Percentiles rank a stretch among this genome's conserved stretches.
These are phyloP conservation scores for Lophium mytilinum DNA, from an alignment of 495 filamentous ascomycete genomes.

Conservation along the genomic window DNA sequence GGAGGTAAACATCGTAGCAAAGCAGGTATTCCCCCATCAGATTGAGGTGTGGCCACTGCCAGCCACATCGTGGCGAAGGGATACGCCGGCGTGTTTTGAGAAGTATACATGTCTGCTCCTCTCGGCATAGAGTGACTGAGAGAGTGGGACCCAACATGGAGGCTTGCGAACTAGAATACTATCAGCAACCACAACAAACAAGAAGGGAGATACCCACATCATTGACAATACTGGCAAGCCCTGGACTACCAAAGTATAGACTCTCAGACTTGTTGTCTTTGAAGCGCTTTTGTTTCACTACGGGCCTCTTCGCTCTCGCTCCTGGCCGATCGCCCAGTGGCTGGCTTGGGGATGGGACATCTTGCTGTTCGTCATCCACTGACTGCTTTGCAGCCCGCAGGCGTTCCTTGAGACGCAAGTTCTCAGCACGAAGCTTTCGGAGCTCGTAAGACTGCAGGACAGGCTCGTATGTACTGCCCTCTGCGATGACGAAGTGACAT, in stretches of 20 bases:
- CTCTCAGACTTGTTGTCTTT: slow-evolving; percentile 35
- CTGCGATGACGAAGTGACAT: slow-evolving; percentile 39
- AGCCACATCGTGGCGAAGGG: slow-evolving; percentile 36
- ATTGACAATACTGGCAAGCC: slow-evolving; percentile 36
- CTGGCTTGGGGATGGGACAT: slow-evolving; percentile 1
- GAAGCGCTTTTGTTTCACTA: slow-evolving; percentile 30
- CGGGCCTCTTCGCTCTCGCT: slow-evolving; percentile 7
- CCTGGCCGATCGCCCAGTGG: not conserved
- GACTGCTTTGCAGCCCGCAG: slow-evolving; percentile 20
- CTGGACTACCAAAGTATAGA: slow-evolving; percentile 39
- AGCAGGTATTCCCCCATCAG: slow-evolving; percentile 22
- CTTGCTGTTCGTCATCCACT: slow-evolving; percentile 13
- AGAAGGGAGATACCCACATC: slow-evolving; percentile 30
- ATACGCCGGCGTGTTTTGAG: slow-evolving; percentile 25
- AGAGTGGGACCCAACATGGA: slow-evolving; percentile 27
- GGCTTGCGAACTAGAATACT: slow-evolving; percentile 32
- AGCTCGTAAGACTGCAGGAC: slow-evolving; percentile 39
- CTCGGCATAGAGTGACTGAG: slow-evolving; percentile 33
- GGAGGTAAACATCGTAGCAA: slow-evolving; percentile 33
- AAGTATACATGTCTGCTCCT: slow-evolving; percentile 34
- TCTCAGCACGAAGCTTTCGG: slow-evolving; percentile 32
- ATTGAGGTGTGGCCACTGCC: slow-evolving; percentile 8
- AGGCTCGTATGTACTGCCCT: slow-evolving; percentile 36
- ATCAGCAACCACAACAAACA: not conserved
- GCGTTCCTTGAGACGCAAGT: slow-evolving; percentile 27